Evolutionary conservation across 495 filamentous ascomycete genomes (phyloP), one percentile per base, ranked within the genome.

Genomic region (Filosporella fistucella): DNA sequence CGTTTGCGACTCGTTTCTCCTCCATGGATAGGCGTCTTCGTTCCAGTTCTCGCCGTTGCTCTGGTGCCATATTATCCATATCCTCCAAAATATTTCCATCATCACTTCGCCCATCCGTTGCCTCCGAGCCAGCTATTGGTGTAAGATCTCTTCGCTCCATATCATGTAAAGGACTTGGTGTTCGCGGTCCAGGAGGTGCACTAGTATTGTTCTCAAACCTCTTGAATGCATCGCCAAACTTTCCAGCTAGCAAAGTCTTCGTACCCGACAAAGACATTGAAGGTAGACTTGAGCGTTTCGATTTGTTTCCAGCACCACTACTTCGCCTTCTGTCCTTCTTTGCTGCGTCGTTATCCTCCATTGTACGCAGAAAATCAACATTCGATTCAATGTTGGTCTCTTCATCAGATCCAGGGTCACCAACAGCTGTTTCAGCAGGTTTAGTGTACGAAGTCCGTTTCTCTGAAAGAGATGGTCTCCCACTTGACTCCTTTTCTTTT

Each of bases 171-270:
- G 76, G 79, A 24, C 77, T 81, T 23, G 78, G 77, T 21, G 72
- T 75, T 52, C 73, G 70, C 20, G 61, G 63, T 26, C 63, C 68
- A 14, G 64, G 64, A 20, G 55, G 61, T 26, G 72, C 71, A 54
- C 63, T 54, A 42, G 67, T 68, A 52, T 78, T 78, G 18, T 76
- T 76, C 61, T 98, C 93, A 56, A 98, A 98, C 4, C 87, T 78
- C 52, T 91, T 85, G 70, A 98, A 97, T 3, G 94, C 91, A 43
- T 96, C 94, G 1, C 94, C 90, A 64, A 98, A 96, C 62, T 86
- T 89, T 7, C 91, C 88, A 21, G 84, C 84, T 20, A 98, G 74
- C 30, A 95, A 76, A n/a, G 77, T 87, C 64, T 95, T 96, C 45
- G 87, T 85, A 23, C 86, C 85, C n/a, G 57, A 56, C 21, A 60